Evolutionary conservation across 2,329 filamentous ascomycete genomes (phyloP), one percentile per base, ranked within the genome.

Genomic region (Aureobasidium namibiae): DNA sequence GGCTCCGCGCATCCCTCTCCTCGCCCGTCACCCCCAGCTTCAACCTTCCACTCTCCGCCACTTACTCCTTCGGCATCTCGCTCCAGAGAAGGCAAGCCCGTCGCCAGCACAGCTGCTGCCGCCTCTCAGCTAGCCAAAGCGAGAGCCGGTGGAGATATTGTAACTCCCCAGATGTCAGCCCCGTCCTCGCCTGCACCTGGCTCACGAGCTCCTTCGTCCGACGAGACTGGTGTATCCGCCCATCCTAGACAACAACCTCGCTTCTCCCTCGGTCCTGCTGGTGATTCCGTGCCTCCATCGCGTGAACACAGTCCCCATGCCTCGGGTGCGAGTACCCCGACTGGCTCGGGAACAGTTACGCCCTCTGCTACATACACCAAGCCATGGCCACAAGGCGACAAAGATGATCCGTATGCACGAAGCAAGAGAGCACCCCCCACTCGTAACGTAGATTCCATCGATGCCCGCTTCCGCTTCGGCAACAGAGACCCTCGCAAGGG

Each of bases 341-440:
- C 57, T 23, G 57, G 57, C 16, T 52, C 45, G 18, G 74, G 72
- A 65, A 73, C 69, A 21, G 73, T 72, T n/a, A 76, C 76, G 63
- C 75, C 75, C 57, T 59, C 56, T 13, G 79, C 77, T 21, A 83
- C 86, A 7, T 82, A 83, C 34, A 48, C 53, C 64, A 89, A 87
- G 65, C 87, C 90, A 0, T 87, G 89, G 63, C 90, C 90, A 4
- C 81, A 84, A 18, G 90, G 88, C 26, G 90, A 95, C 61, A 80
- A 78, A 53, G 88, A 95, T 68, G 90, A 96, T 66, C 90, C 91
- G 1, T 95, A 95, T 68, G 86, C 90, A n/a, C 88, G 90, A 62
- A 86, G 83, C 65, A 91, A 87, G 66, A 85, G 91, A 54, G 83
- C 85, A 2, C 85, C 87, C 1, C 89, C 87, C 65, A 77, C 80